Conservation (phyloP, 768 basidiomycete species). For the Rhizopogon vinicolor region DNA sequence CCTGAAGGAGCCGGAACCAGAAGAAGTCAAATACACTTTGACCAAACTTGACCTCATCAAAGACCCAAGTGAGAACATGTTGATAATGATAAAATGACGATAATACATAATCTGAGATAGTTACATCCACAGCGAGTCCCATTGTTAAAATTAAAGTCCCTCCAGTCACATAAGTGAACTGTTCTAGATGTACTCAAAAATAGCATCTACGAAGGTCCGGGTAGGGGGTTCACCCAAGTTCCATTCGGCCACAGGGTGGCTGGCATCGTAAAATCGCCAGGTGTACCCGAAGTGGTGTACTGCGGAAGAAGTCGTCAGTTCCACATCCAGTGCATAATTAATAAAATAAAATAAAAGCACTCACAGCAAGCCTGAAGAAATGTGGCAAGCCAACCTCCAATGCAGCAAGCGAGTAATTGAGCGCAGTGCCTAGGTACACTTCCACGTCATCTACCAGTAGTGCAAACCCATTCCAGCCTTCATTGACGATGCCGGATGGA, state of each 20-base stretch:
- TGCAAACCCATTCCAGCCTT: conserved; percentile 70
- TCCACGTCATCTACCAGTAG: conserved; percentile 87
- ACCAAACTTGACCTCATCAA: no score
- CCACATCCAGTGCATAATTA: background rate
- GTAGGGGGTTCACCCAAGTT: conserved; percentile 71
- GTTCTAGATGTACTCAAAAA: background rate
- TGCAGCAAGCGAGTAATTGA: conserved; percentile 67
- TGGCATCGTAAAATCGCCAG: conserved; percentile 79
- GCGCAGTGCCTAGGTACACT: conserved; percentile 61
- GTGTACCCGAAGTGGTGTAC: conserved; percentile 40
- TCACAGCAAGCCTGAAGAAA: conserved; percentile 77
- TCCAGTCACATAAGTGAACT: background rate
- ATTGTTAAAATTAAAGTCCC: background rate
- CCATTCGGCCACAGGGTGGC: conserved; percentile 76
- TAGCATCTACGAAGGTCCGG: conserved; percentile 51
- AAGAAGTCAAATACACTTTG: no score
- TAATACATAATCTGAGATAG: no score
- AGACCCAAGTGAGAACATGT: no score
- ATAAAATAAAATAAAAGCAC: conserved; percentile 18
- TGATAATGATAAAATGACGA: no score
- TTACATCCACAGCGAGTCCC: no score
- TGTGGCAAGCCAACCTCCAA: conserved; percentile 60
- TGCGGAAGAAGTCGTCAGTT: conserved; percentile 20
- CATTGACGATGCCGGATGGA: conserved; percentile 22
- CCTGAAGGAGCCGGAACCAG: no score